Conservation (phyloP, 768 basidiomycete species). For the Botryobasidium botryosum region DNA sequence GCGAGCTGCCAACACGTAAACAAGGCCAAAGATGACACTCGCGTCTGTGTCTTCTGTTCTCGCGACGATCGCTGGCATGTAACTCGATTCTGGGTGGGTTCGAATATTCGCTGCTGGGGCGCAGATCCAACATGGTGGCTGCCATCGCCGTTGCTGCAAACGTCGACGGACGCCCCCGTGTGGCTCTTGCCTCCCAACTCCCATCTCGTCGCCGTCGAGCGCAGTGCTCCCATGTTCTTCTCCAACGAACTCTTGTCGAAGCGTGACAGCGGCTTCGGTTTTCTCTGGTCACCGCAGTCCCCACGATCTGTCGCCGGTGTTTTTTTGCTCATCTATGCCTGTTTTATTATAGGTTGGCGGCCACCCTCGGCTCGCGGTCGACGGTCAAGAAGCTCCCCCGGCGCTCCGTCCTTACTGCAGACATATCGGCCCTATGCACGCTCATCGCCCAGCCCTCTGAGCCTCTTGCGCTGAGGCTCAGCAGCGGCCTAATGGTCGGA, state of each 20-base stretch:
- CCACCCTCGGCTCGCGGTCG: constrained; percentile 78
- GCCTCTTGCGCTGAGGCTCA: constrained; percentile 70
- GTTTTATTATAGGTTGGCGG: constrained; percentile 50
- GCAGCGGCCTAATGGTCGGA: constrained; percentile 79
- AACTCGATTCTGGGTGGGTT: too few species aligned
- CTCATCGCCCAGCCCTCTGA: constrained; percentile 71
- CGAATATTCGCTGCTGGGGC: too few species aligned
- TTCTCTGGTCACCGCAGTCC: constrained; percentile 52
- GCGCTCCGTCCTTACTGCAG: constrained; percentile 67
- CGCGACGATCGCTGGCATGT: too few species aligned
- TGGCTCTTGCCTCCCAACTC: too few species aligned
- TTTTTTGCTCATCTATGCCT: background rate
- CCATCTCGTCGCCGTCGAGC: too few species aligned
- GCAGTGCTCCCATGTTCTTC: too few species aligned
- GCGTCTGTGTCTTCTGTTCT: too few species aligned
- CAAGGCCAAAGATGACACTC: too few species aligned
- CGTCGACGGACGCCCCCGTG: too few species aligned
- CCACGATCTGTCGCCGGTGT: background rate
- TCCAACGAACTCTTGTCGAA: constrained; percentile 62
- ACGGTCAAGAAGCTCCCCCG: constrained; percentile 69
- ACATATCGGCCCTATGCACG: constrained; percentile 65
- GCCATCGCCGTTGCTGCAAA: too few species aligned
- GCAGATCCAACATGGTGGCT: too few species aligned
- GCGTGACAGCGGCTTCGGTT: constrained; percentile 75
- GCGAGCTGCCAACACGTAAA: too few species aligned